Evolutionary conservation across 148 eudicot genomes (phyloP).

Genomic region (Amaranthus palmeri): DNA sequence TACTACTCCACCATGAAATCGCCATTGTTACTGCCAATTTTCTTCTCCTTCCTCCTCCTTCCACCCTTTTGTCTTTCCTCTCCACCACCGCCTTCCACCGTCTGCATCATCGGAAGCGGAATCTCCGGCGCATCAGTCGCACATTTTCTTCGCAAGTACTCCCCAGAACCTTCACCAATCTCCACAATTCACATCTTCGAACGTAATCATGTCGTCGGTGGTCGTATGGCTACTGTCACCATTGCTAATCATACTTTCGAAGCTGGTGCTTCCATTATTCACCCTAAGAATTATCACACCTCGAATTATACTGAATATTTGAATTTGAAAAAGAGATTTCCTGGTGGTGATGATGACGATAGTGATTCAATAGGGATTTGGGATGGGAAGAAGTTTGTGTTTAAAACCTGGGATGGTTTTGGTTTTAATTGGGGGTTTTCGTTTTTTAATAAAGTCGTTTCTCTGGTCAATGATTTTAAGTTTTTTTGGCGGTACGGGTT

Average conservation of each 20-base stretch:
- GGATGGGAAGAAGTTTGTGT: conserved; percentile 59
- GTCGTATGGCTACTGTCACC: conserved; percentile 79
- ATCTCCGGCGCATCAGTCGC: conserved; percentile 77
- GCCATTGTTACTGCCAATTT: not conserved
- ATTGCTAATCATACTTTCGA: conserved; percentile 67
- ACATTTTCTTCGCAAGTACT: conserved; percentile 81
- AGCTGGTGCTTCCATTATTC: conserved; percentile 83
- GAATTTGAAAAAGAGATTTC: conserved; percentile 26
- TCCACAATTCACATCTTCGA: conserved; percentile 56
- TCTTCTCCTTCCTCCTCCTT: conserved; percentile 19
- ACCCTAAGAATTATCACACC: conserved; percentile 71
- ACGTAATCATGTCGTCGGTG: conserved; percentile 56
- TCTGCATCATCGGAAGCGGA: conserved; percentile 81
- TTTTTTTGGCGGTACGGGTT: conserved; percentile 65
- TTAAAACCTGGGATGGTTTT: conserved; percentile 37
- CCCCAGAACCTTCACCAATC: conserved; percentile 17
- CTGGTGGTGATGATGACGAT: conserved; percentile 25
- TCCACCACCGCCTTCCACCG: conserved; percentile 19
- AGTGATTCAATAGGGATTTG: conserved; percentile 59
- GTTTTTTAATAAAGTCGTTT: conserved; percentile 33
- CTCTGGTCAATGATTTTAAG: conserved; percentile 37
- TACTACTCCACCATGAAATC: conserved; percentile 6
- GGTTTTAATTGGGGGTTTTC: conserved; percentile 26
- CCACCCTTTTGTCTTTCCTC: conserved; percentile 19
- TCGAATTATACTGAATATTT: conserved; percentile 38